phyloP scores from a whole-genome alignment of 192 early-diverging fungal species.

The Gonapodya prolifera region DNA sequence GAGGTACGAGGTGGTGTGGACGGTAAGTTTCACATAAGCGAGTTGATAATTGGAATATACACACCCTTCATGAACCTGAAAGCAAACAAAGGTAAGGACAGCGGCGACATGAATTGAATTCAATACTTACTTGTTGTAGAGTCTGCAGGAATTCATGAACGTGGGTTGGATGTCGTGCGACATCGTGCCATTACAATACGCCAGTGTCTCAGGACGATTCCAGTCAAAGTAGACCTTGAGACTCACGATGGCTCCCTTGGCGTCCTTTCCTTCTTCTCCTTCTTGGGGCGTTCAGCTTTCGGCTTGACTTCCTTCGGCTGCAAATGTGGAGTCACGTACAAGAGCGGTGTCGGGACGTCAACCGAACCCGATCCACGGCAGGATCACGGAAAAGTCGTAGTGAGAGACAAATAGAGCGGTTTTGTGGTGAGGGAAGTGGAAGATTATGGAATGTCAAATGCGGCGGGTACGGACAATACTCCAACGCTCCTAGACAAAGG shows the following conservation, averaged over 20 bases:
- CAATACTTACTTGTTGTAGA: not conserved
- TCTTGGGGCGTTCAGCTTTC: not conserved
- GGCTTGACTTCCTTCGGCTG: not conserved
- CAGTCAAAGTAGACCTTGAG: not conserved
- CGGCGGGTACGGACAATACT: too few species aligned
- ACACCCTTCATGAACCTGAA: not conserved
- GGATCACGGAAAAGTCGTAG: too few species aligned
- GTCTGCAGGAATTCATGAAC: not conserved
- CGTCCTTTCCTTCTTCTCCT: not conserved
- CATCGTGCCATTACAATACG: too few species aligned
- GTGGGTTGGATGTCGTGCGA: not conserved
- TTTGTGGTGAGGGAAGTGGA: too few species aligned
- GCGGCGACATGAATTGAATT: not conserved
- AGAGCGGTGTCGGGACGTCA: too few species aligned
- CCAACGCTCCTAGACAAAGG: too few species aligned
- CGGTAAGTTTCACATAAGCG: not conserved
- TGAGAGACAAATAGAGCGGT: too few species aligned
- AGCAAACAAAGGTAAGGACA: too few species aligned
- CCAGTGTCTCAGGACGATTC: too few species aligned
- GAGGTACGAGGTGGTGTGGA: not conserved
- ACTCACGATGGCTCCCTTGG: not conserved
- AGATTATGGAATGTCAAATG: too few species aligned
- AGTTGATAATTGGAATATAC: not conserved
- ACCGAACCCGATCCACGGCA: too few species aligned
- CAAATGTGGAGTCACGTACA: too few species aligned